phyloP scores from a whole-genome alignment of 2,329 filamentous ascomycete species.

The Aspergillus fijiensis region DNA sequence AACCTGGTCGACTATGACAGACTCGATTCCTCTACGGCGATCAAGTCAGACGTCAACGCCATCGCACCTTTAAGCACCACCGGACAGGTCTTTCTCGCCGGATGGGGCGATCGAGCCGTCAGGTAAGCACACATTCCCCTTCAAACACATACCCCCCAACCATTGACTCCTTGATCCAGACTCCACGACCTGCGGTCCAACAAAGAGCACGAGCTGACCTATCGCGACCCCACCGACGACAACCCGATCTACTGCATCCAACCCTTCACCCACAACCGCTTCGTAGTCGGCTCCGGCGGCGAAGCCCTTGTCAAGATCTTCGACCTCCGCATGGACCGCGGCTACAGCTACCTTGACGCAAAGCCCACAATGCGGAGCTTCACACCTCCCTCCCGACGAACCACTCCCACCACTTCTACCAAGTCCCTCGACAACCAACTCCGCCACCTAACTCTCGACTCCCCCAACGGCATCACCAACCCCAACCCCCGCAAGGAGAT shows the following conservation, averaged over 20 bases:
- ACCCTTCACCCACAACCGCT: constrained; percentile 55
- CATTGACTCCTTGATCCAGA: constrained; percentile 28
- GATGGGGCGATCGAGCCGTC: constrained; percentile 58
- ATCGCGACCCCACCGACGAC: constrained; percentile 57
- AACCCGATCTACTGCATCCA: constrained; percentile 60
- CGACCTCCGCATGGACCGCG: constrained; percentile 53
- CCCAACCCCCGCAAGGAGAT: constrained; percentile 34
- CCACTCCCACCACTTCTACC: not conserved
- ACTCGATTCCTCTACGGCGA: constrained; percentile 17
- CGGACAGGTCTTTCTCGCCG: constrained; percentile 58
- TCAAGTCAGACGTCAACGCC: constrained; percentile 33
- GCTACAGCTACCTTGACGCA: constrained; percentile 35
- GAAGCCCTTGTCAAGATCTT: constrained; percentile 63
- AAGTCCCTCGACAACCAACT: not conserved
- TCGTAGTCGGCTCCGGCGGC: constrained; percentile 57
- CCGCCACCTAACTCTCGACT: not conserved
- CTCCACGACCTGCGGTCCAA: constrained; percentile 62
- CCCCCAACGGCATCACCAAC: not conserved
- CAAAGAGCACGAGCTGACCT: constrained; percentile 49
- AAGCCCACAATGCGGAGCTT: constrained; percentile 3
- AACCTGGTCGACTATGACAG: constrained; percentile 33
- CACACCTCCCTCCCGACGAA: not conserved
- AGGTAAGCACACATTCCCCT: constrained; percentile 27
- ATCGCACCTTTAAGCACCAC: constrained; percentile 40
- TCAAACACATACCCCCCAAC: not conserved